These are phyloP conservation scores for Allantophomopsis cytisporea DNA, from an alignment of 2,329 filamentous ascomycete species.

Conservation along the genomic window DNA sequence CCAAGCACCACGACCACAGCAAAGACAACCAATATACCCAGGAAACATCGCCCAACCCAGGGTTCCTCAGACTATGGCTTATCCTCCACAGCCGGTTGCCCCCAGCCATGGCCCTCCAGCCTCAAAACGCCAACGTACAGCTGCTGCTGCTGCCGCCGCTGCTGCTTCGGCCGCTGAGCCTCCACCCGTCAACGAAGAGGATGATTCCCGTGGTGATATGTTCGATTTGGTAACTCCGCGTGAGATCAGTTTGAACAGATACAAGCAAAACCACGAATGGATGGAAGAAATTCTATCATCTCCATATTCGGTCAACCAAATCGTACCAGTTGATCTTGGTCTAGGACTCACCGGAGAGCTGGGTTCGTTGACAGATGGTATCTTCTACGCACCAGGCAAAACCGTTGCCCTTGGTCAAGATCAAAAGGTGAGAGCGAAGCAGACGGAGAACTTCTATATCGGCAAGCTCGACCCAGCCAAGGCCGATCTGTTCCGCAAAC, in stretches of 20 bases:
- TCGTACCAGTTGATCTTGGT: conserved; percentile 76
- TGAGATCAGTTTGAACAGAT: conserved; percentile 77
- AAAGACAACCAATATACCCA: conserved; percentile 11
- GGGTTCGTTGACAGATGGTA: conserved; percentile 66
- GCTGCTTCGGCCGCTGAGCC: conserved; percentile 19
- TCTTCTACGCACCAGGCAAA: conserved; percentile 56
- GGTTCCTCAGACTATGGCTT: conserved; percentile 42
- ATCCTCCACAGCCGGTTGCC: conserved; percentile 33
- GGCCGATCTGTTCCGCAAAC: conserved; percentile 70
- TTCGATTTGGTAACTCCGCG: conserved; percentile 83
- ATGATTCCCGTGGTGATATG: conserved; percentile 73
- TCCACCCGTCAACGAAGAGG: conserved; percentile 69
- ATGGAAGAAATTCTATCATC: conserved; percentile 96
- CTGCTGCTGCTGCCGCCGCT: conserved; percentile 12
- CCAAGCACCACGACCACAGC: conserved; percentile 43
- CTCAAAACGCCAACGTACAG: conserved; percentile 32
- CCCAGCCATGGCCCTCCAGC: conserved; percentile 31
- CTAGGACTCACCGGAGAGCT: conserved; percentile 77
- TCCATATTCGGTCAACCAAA: conserved; percentile 73
- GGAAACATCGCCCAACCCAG: conserved; percentile 11
- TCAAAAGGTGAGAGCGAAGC: not conserved
- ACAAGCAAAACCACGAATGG: conserved; percentile 95
- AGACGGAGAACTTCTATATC: conserved; percentile 41
- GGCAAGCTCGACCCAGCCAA: conserved; percentile 61
- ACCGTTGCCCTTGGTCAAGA: conserved; percentile 28